Evolutionary conservation across 2,329 filamentous ascomycete species (phyloP).

Genomic region (Chrysoporthe cubensis): DNA sequence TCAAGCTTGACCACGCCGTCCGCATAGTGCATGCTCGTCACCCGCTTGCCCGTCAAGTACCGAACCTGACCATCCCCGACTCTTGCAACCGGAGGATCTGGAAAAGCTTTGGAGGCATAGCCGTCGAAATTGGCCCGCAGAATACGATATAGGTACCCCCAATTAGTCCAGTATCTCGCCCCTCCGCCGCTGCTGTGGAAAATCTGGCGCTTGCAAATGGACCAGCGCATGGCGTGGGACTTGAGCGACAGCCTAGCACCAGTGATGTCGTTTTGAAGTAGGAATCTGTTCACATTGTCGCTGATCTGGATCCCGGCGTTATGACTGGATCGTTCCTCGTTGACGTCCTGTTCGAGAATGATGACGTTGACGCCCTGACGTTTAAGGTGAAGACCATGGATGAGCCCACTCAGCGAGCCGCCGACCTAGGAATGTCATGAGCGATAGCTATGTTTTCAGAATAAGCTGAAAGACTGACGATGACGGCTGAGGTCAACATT

Average conservation of each 20-base stretch:
- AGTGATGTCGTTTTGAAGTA: constrained; percentile 39
- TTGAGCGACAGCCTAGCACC: constrained; percentile 30
- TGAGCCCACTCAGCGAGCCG: constrained; percentile 41
- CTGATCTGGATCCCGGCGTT: constrained; percentile 46
- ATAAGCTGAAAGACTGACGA: background rate
- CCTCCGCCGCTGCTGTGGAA: constrained; percentile 26
- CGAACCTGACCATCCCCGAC: constrained; percentile 31
- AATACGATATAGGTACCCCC: constrained; percentile 45
- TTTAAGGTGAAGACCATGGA: constrained; percentile 40
- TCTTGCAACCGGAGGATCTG: constrained; percentile 29
- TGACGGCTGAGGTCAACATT: constrained; percentile 6
- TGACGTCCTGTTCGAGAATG: constrained; percentile 45
- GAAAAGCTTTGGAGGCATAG: constrained; percentile 31
- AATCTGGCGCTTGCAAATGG: constrained; percentile 27
- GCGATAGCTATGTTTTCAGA: background rate
- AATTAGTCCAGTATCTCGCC: constrained; percentile 44
- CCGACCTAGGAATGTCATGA: constrained; percentile 35
- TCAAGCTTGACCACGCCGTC: constrained; percentile 29
- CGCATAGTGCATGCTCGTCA: constrained; percentile 29
- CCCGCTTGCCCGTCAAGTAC: constrained; percentile 33
- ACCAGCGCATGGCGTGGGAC: constrained; percentile 22
- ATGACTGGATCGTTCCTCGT: constrained; percentile 42
- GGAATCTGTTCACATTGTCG: constrained; percentile 39
- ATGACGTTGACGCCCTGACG: constrained; percentile 40
- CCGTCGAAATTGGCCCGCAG: constrained; percentile 47